Conservation (phyloP, 441 rosid genomes). For the Biscutella auriculata region DNA sequence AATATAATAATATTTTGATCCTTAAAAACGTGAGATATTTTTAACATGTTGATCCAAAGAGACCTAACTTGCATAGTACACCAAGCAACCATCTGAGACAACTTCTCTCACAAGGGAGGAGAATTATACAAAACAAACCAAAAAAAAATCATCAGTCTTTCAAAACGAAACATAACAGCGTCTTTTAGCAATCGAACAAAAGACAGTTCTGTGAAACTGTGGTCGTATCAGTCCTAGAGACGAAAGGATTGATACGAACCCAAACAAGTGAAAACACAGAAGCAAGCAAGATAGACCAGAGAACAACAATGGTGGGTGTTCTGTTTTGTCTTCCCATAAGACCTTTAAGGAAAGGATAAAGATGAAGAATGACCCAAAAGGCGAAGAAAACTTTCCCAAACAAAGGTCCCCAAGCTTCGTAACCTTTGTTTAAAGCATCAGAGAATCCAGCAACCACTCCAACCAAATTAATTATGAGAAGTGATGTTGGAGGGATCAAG, state of each 20-base stretch:
- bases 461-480: slow-evolving; percentile 70
- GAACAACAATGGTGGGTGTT: slow-evolving; percentile 88
- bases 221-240: too few species aligned
- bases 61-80: too few species aligned
- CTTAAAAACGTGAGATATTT: too few species aligned
- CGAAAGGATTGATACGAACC: slow-evolving; percentile 89
- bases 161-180: too few species aligned
- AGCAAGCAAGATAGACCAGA: slow-evolving; percentile 85
- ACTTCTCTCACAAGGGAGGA: too few species aligned
- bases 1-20: too few species aligned
- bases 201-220: too few species aligned
- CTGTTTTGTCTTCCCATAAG: slow-evolving; percentile 90
- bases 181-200: too few species aligned
- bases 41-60: too few species aligned
- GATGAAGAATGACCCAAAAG: slow-evolving; percentile 93
- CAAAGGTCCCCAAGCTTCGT: slow-evolving; percentile 81
- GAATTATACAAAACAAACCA: too few species aligned
- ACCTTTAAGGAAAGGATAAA: slow-evolving; percentile 96
- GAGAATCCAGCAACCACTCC: slow-evolving; percentile 92
- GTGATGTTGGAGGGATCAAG: slow-evolving; percentile 83
- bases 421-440: slow-evolving; percentile 85
- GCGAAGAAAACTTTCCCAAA: slow-evolving; percentile 90
- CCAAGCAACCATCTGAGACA: too few species aligned
- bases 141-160: too few species aligned
- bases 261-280: slow-evolving; percentile 91